A percentile compares a stretch with the other conserved stretches of the same genome.
Conservation (phyloP, 345 rosid genomes). For the Pistacia atlantica region DNA sequence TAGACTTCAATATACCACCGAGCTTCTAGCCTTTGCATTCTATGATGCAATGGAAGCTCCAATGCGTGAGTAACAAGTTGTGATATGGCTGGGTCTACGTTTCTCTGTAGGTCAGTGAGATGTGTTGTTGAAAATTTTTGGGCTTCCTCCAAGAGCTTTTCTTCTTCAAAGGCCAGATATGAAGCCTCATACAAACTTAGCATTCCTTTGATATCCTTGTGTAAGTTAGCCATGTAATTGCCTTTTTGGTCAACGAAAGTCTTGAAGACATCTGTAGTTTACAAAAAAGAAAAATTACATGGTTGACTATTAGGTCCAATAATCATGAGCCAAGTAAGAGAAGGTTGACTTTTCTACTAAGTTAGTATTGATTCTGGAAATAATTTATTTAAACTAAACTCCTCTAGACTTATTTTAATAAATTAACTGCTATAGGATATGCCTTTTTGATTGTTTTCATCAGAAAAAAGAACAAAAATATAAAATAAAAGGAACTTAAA, state of each 20-base stretch:
- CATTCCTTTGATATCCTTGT: constrained; percentile 32
- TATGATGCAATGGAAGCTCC: constrained; percentile 39
- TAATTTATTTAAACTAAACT: no score
- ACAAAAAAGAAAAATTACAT: no score
- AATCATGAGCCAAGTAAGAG: no score
- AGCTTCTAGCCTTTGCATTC: constrained; percentile 36
- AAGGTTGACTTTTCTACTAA: no score
- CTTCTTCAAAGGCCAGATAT: constrained; percentile 35
- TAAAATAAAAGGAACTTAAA: no score
- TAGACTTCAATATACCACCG: constrained; percentile 40
- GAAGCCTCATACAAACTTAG: constrained; percentile 51
- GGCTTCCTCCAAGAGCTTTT: constrained; percentile 34
- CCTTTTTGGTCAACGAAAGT: constrained; percentile 31
- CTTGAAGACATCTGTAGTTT: constrained; percentile 34
- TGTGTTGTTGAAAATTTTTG: constrained; percentile 9
- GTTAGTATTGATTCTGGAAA: no score
- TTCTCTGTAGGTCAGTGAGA: constrained; percentile 14
- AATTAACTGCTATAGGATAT: no score
- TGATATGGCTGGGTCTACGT: not conserved
- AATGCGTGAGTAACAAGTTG: constrained; percentile 31
- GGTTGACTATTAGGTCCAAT: no score
- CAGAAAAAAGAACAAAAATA: no score
- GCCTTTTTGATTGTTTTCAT: no score
- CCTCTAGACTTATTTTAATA: no score
- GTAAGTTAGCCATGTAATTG: not conserved